phyloP scores from a whole-genome alignment of 495 filamentous ascomycete species.

The Talaromyces proteolyticus region DNA sequence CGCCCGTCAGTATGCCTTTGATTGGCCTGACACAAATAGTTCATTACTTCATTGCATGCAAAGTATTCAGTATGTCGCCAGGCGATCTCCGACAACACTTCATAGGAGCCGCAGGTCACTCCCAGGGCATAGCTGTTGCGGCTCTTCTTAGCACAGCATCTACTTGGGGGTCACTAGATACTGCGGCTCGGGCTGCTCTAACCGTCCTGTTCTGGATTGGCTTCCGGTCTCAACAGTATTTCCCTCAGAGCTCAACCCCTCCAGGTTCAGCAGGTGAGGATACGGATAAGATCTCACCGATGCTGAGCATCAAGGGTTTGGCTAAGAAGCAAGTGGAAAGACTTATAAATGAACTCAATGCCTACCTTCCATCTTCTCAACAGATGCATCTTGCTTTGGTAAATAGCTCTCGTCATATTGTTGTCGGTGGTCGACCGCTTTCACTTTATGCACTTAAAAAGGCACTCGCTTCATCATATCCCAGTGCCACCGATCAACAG shows the following conservation, averaged over 20 bases:
- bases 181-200: constrained; percentile 5
- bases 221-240: neutral
- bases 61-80: constrained; percentile 11
- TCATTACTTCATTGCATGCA: constrained; percentile 14
- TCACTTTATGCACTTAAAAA: constrained; percentile 17
- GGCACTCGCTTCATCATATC: constrained; percentile 4
- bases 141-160: constrained; percentile 13
- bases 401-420: constrained; percentile 22
- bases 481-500: constrained; percentile 13
- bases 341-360: constrained; percentile 21
- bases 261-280: neutral
- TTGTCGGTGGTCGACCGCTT: constrained; percentile 22
- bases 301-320: constrained; percentile 14
- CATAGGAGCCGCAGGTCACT: constrained; percentile 17
- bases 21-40: constrained; percentile 14
- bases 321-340: constrained; percentile 23
- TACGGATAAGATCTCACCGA: neutral
- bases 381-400: constrained; percentile 18
- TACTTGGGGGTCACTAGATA: constrained; percentile 16
- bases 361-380: constrained; percentile 4
- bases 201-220: constrained; percentile 17
- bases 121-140: constrained; percentile 21
- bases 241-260: neutral
- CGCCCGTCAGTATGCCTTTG: constrained; percentile 22
- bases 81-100: constrained; percentile 11